Evolutionary conservation across 176 grass and related monocot genomes (phyloP).

Genomic region (Ananas comosus): DNA sequence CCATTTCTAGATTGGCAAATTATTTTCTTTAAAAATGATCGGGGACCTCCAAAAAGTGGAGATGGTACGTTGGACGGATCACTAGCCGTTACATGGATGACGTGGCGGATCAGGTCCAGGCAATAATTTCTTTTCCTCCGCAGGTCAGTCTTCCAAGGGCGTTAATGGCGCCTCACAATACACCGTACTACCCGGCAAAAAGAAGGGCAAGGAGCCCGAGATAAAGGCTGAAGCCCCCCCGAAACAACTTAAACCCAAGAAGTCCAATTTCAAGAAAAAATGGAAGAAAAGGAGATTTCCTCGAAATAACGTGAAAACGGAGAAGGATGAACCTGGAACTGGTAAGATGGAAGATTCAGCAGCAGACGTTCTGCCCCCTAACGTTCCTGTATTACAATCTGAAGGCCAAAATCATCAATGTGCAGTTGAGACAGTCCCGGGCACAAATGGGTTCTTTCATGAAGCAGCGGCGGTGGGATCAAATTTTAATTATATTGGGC

Average conservation of each 20-base stretch:
- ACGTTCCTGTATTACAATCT: neutral
- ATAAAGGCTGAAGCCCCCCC: conserved; percentile 23
- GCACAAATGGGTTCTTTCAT: neutral
- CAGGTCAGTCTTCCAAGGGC: conserved; percentile 49
- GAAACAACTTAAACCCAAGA: conserved; percentile 62
- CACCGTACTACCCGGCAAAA: conserved; percentile 59
- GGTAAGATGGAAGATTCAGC: conserved; percentile 1
- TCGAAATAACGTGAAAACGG: conserved; percentile 22
- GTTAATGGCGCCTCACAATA: conserved; percentile 44
- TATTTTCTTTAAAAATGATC: too few species aligned
- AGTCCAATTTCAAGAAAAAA: conserved; percentile 53
- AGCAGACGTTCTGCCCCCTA: neutral
- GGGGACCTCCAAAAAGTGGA: too few species aligned
- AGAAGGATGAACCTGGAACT: conserved; percentile 29
- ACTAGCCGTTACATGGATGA: neutral
- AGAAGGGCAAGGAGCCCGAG: conserved; percentile 43
- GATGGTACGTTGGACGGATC: too few species aligned
- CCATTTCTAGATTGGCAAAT: too few species aligned
- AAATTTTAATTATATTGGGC: neutral
- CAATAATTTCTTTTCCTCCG: conserved; percentile 3
- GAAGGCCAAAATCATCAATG: neutral
- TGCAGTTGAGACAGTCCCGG: neutral
- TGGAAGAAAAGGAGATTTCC: conserved; percentile 49
- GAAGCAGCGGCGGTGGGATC: neutral
- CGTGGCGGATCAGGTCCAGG: neutral